Percentiles rank a stretch among this genome's conserved stretches.
These are phyloP conservation scores for Phlebiopsis gigantea DNA, from an alignment of 768 basidiomycete genomes.

Conservation along the genomic window DNA sequence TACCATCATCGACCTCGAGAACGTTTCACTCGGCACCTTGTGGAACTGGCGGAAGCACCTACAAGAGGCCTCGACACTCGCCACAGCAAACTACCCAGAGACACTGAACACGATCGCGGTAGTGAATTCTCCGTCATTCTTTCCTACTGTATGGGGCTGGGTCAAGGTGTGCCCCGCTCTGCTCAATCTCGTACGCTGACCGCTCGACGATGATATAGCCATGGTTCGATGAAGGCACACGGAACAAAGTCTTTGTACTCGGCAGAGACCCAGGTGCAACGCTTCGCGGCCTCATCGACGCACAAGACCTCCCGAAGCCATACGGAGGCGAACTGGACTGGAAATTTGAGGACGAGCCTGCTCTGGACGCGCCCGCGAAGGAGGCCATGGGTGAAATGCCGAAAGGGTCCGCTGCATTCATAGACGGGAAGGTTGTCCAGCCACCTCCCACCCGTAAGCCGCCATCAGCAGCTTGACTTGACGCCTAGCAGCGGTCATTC, in stretches of 20 bases:
- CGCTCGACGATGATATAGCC: conserved; percentile 30
- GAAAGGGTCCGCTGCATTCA: conserved; percentile 47
- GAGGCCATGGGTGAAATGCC: conserved; percentile 46
- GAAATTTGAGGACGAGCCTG: conserved; percentile 63
- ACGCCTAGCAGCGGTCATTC: too few species aligned
- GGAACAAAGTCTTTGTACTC: conserved; percentile 72
- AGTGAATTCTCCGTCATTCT: conserved; percentile 80
- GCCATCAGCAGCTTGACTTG: neutral
- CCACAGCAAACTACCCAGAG: conserved; percentile 80
- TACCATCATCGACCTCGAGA: conserved; percentile 69
- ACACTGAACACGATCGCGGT: conserved; percentile 62
- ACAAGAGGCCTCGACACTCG: conserved; percentile 68
- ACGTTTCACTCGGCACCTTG: conserved; percentile 55
- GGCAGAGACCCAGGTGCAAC: conserved; percentile 51
- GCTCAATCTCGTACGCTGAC: neutral
- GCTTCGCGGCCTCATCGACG: conserved; percentile 46
- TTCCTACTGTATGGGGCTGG: conserved; percentile 82
- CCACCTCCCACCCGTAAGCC: conserved; percentile 12
- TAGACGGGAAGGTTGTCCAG: conserved; percentile 36
- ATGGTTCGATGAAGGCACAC: conserved; percentile 79
- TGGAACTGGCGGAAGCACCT: conserved; percentile 70
- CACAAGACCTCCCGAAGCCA: conserved; percentile 49
- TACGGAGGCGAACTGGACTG: conserved; percentile 78
- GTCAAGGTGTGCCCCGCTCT: conserved; percentile 50
- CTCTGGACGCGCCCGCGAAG: conserved; percentile 51